Evolutionary conservation across 495 filamentous ascomycete species (phyloP).

Genomic region (Xylaria curta): DNA sequence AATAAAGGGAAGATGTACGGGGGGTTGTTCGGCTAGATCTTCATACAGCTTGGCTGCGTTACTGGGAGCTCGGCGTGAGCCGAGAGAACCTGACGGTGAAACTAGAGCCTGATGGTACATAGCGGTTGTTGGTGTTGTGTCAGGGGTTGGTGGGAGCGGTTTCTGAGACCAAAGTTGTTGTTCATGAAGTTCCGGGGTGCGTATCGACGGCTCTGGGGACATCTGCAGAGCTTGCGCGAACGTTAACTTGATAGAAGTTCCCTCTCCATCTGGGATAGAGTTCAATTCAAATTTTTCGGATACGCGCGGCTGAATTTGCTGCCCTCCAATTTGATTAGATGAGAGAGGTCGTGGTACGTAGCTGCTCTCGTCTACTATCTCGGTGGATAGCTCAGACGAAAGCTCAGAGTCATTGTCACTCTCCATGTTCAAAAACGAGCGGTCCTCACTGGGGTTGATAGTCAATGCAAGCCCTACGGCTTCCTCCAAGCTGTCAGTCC

Average conservation of each 20-base stretch:
- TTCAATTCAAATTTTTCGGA: neutral
- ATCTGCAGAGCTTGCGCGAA: conserved; percentile 65
- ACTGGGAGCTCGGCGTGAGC: conserved; percentile 43
- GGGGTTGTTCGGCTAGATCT: conserved; percentile 38
- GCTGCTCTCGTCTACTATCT: conserved; percentile 62
- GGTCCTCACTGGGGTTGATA: conserved; percentile 42
- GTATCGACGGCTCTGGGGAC: conserved; percentile 43
- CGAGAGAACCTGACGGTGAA: conserved; percentile 46
- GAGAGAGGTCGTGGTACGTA: conserved; percentile 39
- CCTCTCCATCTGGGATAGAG: conserved; percentile 27
- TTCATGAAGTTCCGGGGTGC: conserved; percentile 45
- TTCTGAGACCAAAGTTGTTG: conserved; percentile 53
- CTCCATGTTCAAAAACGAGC: conserved; percentile 70
- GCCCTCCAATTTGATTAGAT: conserved; percentile 34
- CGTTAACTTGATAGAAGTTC: conserved; percentile 74
- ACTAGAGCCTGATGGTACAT: conserved; percentile 35
- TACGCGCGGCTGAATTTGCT: neutral
- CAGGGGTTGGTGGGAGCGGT: conserved; percentile 59
- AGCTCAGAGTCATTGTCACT: conserved; percentile 76
- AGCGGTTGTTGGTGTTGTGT: conserved; percentile 55
- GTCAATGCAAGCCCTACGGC: conserved; percentile 39
- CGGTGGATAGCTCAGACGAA: conserved; percentile 80
- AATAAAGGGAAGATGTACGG: conserved; percentile 84
- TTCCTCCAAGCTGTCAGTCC: conserved; percentile 51
- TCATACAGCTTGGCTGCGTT: conserved; percentile 44